phyloP scores from a whole-genome alignment of 441 rosid species.

The Syzygium syzygioides region DNA sequence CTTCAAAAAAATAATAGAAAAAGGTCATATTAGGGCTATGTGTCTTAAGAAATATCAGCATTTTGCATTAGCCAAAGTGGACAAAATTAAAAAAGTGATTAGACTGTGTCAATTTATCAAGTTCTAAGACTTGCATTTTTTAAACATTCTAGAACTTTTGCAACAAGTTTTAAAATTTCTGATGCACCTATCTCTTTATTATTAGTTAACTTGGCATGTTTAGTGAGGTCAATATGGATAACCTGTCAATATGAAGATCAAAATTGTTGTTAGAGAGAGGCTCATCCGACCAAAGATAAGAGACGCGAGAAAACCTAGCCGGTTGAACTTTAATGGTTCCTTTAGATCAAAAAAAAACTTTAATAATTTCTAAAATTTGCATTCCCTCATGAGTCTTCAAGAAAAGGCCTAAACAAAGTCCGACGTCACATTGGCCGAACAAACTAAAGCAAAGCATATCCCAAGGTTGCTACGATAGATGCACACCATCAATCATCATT shows the following conservation, averaged over 20 bases:
- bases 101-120: accelerated
- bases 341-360: too few species aligned
- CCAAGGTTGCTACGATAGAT: too few species aligned
- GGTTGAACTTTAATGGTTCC: too few species aligned
- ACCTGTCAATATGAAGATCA: not conserved
- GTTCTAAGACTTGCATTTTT: accelerated
- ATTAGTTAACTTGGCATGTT: not conserved
- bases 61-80: too few species aligned
- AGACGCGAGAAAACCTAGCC: too few species aligned
- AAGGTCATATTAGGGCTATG: accelerated
- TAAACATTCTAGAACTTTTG: accelerated
- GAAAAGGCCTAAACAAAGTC: not conserved
- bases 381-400: not conserved
- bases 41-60: not conserved
- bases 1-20: not conserved
- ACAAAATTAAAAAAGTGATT: accelerated
- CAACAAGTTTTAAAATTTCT: accelerated
- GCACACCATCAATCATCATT: not conserved
- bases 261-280: not conserved
- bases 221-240: not conserved
- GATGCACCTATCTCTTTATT: accelerated
- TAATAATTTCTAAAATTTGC: not conserved
- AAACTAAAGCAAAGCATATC: not conserved
- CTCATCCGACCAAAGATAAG: too few species aligned
- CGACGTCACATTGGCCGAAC: not conserved